phyloP scores from a whole-genome alignment of 2,329 filamentous ascomycete genomes.

The Cladorrhinum sp. region DNA sequence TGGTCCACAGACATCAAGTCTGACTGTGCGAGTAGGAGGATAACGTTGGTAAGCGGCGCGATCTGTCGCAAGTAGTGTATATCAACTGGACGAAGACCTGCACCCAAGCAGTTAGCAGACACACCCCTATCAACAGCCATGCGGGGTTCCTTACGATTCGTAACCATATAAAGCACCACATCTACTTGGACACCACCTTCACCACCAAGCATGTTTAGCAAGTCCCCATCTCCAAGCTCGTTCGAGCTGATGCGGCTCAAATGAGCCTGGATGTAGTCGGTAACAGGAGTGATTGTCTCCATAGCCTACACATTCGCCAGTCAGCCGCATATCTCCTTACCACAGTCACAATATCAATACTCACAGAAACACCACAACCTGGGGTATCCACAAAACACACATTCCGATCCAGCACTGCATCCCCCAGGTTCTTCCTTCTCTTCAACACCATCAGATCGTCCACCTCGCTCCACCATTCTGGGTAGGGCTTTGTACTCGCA shows the following conservation, averaged over 20 bases:
- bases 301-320: slow-evolving; percentile 40
- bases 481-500: slow-evolving; percentile 80
- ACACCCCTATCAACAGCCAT: neutral
- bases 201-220: slow-evolving; percentile 74
- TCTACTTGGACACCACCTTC: slow-evolving; percentile 83
- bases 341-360: slow-evolving; percentile 26
- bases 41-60: slow-evolving; percentile 73
- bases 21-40: slow-evolving; percentile 75
- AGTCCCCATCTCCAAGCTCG: slow-evolving; percentile 67
- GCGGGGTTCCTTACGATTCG: slow-evolving; percentile 54
- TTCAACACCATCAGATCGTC: slow-evolving; percentile 58
- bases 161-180: slow-evolving; percentile 77
- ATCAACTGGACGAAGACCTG: slow-evolving; percentile 61
- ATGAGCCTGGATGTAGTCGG: slow-evolving; percentile 70
- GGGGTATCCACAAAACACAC: slow-evolving; percentile 90
- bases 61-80: slow-evolving; percentile 69
- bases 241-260: slow-evolving; percentile 62
- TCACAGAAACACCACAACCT: slow-evolving; percentile 56
- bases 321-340: slow-evolving; percentile 6
- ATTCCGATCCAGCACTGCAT: slow-evolving; percentile 82
- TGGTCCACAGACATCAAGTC: slow-evolving; percentile 64
- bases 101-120: slow-evolving; percentile 24
- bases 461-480: slow-evolving; percentile 82
- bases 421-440: slow-evolving; percentile 68
- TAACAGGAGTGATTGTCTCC: slow-evolving; percentile 56